These are phyloP conservation scores for Hygrocybe coccinea DNA, from an alignment of 768 basidiomycete species.

Conservation along the genomic window DNA sequence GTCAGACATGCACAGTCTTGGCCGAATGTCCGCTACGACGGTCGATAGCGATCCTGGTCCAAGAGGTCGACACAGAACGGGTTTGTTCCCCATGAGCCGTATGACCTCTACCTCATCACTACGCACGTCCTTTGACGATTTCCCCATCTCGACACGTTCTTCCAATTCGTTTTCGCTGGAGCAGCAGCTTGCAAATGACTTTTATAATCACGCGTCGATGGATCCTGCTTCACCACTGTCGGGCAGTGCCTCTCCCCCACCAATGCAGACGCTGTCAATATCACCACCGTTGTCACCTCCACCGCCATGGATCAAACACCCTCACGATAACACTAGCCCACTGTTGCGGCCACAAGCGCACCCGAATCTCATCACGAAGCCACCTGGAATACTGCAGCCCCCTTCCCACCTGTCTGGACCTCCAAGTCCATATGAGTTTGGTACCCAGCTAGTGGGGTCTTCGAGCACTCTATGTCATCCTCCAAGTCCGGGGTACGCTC, in stretches of 20 bases:
- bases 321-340: slow-evolving; percentile 24
- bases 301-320: slow-evolving; percentile 52
- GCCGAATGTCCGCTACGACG: slow-evolving; percentile 71
- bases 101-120: slow-evolving; percentile 75
- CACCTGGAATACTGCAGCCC: slow-evolving; percentile 27
- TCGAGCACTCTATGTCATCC: slow-evolving; percentile 56
- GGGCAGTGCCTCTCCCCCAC: slow-evolving; percentile 70
- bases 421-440: slow-evolving; percentile 49
- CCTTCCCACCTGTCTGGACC: slow-evolving; percentile 36
- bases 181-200: slow-evolving; percentile 70
- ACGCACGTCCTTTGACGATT: slow-evolving; percentile 70
- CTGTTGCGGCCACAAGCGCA: slow-evolving; percentile 35
- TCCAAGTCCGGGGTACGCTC: slow-evolving; percentile 54
- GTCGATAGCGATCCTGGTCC: slow-evolving; percentile 87
- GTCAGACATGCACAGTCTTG: slow-evolving; percentile 73
- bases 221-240: slow-evolving; percentile 53
- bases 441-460: slow-evolving; percentile 44
- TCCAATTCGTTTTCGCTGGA: slow-evolving; percentile 78
- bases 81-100: slow-evolving; percentile 62
- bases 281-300: slow-evolving; percentile 59
- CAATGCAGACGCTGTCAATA: slow-evolving; percentile 67
- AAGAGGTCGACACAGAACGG: slow-evolving; percentile 56
- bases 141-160: slow-evolving; percentile 65
- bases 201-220: slow-evolving; percentile 64
- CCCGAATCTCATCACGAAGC: slow-evolving; percentile 36